Evolutionary conservation across 495 filamentous ascomycete species (phyloP).

Genomic region (Trichoderma reesei): DNA sequence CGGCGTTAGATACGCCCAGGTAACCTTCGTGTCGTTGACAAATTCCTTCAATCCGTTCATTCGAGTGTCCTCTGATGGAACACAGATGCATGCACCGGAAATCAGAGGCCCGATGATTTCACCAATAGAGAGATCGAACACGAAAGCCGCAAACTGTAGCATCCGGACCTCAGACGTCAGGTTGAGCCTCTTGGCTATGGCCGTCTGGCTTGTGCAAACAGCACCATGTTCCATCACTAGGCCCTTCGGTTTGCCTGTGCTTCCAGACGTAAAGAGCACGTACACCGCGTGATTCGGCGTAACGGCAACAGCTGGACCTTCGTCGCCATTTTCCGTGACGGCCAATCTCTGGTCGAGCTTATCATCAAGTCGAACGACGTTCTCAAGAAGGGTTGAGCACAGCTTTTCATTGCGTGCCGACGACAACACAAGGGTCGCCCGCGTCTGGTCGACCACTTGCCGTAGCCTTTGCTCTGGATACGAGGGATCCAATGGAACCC

Average conservation of each 20-base stretch:
- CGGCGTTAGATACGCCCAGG: constrained; percentile 23
- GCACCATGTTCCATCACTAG: constrained; percentile 34
- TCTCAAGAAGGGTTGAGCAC: not conserved
- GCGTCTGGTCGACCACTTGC: not conserved
- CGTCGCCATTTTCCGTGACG: not conserved
- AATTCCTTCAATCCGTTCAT: constrained; percentile 9
- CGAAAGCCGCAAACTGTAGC: constrained; percentile 44
- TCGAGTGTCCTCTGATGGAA: constrained; percentile 26
- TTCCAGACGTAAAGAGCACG: constrained; percentile 39
- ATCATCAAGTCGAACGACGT: not conserved
- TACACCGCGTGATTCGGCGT: constrained; percentile 14
- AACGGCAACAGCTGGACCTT: not conserved
- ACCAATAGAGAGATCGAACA: constrained; percentile 41
- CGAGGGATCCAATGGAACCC: constrained; percentile 41
- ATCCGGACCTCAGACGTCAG: constrained; percentile 29
- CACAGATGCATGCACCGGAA: constrained; percentile 39
- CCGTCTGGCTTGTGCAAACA: constrained; percentile 22
- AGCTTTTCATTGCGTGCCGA: not conserved
- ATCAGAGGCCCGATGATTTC: constrained; percentile 37
- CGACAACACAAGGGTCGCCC: not conserved
- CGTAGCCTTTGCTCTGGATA: constrained; percentile 42
- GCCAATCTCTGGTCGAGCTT: not conserved
- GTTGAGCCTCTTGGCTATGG: constrained; percentile 25
- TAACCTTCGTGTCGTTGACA: constrained; percentile 12
- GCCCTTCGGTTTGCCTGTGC: constrained; percentile 39